Evolutionary conservation across 192 early-diverging fungal species (phyloP).

Genomic region (Tieghemiomyces parasiticus): DNA sequence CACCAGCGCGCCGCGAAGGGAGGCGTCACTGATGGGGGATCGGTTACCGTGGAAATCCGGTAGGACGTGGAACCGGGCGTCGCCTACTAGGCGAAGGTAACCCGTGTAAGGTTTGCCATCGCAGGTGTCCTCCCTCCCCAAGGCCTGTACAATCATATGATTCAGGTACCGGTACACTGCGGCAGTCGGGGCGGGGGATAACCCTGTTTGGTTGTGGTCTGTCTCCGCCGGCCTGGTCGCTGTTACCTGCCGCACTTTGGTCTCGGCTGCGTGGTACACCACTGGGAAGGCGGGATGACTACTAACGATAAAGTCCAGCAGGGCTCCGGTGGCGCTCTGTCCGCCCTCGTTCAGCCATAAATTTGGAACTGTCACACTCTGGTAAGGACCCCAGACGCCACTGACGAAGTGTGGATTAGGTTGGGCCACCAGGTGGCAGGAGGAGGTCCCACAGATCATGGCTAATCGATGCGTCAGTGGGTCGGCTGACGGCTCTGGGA

Average conservation of each 20-base stretch:
- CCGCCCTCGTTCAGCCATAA: constrained; percentile 53
- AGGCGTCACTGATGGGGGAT: constrained; percentile 49
- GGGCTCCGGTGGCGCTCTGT: constrained; percentile 52
- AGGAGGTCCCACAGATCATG: constrained; percentile 57
- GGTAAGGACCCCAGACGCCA: constrained; percentile 50
- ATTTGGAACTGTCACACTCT: constrained; percentile 33
- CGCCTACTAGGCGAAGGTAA: constrained; percentile 18
- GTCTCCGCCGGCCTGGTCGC: too few relatives aligned
- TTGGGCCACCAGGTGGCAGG: constrained; percentile 49
- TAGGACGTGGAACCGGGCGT: constrained; percentile 38
- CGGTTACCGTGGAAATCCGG: constrained; percentile 73
- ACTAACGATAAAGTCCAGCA: constrained; percentile 41
- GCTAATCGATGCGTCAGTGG: constrained; percentile 24
- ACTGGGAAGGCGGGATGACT: constrained; percentile 34
- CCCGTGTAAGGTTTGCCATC: constrained; percentile 9
- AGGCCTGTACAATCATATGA: too few relatives aligned
- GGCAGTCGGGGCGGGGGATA: too few relatives aligned
- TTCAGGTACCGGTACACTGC: too few relatives aligned
- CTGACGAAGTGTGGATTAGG: constrained; percentile 34
- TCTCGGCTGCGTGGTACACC: constrained; percentile 16
- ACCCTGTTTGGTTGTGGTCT: too few relatives aligned
- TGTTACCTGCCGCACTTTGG: too few relatives aligned
- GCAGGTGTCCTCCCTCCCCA: too few relatives aligned
- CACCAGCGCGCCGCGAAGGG: constrained; percentile 35
- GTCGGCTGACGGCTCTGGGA: not conserved